Evolutionary conservation across 305 asterid species (phyloP), one percentile per base, ranked within the genome.

Genomic region (Caryopteris hybrid): DNA sequence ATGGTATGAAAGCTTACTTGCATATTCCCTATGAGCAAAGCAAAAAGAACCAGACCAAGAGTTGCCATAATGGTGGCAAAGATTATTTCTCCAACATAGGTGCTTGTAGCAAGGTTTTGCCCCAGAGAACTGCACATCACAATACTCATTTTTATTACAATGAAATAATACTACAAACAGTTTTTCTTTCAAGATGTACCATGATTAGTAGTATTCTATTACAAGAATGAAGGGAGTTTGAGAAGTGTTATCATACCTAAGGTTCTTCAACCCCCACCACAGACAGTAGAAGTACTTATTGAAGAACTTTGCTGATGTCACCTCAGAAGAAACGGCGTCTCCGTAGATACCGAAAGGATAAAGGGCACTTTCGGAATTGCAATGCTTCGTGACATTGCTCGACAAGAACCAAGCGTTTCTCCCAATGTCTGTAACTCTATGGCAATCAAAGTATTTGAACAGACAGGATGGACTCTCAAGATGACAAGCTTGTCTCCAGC

Each of bases 201-300:
- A 25, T 25, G 31, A 25, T 25, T 25, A 25, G 31, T 25, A 25
- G 4, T 25, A 25, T 13, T 10, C n/a, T 22, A 52, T 5, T 8
- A 52, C 23, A n/a, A 50, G 20, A 9, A 3, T 21, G 16, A 6
- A 50, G 3, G 22, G 33, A 60, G 34, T 43, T 61, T 17, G 58
- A 41, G 58, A 76, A 69, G 76, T 22, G 20, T 25, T 8, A 2
- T 21, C 22, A 11, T 68, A 86, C 97, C 97, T 92, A 27, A 93
- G 89, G 72, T 90, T 93, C 86, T 83, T 90, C 79, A 91, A 74
- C n/a, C 96, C 96, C 96, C 97, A 93, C 97, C 99, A 91, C 4
- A 93, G 85, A 68, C 97, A 93, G 73, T 90, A 93, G 79, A 93
- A 88, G 79, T 88, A 93, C 87, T 91, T 93, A 70, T 83, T 84